Evolutionary conservation across 768 basidiomycete genomes (phyloP).

Genomic region (Hericium erinaceus): DNA sequence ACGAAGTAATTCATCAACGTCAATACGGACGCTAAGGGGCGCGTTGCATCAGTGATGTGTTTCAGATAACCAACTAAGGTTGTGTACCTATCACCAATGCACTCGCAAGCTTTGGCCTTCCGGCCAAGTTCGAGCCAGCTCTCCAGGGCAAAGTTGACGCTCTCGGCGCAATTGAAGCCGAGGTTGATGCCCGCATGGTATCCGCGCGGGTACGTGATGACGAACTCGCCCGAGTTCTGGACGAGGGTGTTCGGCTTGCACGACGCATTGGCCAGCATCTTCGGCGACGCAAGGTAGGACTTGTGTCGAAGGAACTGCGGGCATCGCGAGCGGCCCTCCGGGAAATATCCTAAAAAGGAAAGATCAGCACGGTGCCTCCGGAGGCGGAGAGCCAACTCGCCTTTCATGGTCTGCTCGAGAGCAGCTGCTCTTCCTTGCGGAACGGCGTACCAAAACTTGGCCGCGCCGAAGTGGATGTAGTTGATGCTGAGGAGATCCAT

Average conservation of each 20-base stretch:
- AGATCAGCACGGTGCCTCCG: background rate
- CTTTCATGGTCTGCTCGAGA: constrained; percentile 85
- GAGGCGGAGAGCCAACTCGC: constrained; percentile 29
- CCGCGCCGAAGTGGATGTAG: constrained; percentile 96
- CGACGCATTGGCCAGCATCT: constrained; percentile 65
- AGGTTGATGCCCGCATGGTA: constrained; percentile 98
- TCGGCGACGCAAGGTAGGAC: constrained; percentile 88
- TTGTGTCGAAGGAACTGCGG: constrained; percentile 96
- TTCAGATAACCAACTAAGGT: background rate
- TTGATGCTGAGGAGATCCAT: constrained; percentile 99
- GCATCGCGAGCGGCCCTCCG: constrained; percentile 75
- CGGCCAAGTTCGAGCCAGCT: constrained; percentile 89
- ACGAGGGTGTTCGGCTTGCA: constrained; percentile 81
- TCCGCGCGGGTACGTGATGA: constrained; percentile 89
- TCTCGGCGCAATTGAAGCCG: constrained; percentile 94
- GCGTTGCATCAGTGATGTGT: constrained; percentile 3
- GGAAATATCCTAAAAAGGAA: constrained; percentile 64
- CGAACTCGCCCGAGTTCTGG: constrained; percentile 91
- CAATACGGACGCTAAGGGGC: constrained; percentile 71
- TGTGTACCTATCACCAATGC: constrained; percentile 61
- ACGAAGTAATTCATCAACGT: constrained; percentile 76
- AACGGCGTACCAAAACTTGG: constrained; percentile 98
- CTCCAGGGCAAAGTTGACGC: constrained; percentile 92
- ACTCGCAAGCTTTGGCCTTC: constrained; percentile 66
- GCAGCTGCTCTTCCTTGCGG: constrained; percentile 77